Conservation (phyloP, 169 alveolate species). For the Eimeria brunetti region DNA sequence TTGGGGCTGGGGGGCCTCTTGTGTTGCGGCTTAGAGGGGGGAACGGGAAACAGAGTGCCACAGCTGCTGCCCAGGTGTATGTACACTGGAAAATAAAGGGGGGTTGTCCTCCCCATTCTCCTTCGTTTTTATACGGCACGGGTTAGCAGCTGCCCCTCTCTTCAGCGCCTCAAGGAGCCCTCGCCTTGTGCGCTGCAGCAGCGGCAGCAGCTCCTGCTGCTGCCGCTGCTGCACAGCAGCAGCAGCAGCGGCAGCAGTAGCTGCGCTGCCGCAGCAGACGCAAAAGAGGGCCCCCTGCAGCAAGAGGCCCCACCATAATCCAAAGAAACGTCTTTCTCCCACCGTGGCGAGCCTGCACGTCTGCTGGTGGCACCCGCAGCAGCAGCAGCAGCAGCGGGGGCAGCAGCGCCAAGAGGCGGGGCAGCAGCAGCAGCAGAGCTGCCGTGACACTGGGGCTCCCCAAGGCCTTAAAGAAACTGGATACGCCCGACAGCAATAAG, state of each 20-base stretch:
- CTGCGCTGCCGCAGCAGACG: slow-evolving; percentile 57
- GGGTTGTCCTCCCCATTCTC: slow-evolving; percentile 57
- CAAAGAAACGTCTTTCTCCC: slow-evolving; percentile 50
- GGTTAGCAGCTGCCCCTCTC: slow-evolving; percentile 57
- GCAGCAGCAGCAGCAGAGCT: slow-evolving; percentile 33
- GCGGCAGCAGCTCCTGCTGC: slow-evolving; percentile 61
- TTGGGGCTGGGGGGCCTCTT: slow-evolving; percentile 69
- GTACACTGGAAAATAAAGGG: slow-evolving; percentile 50
- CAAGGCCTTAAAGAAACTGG: slow-evolving; percentile 1
- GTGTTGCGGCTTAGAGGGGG: slow-evolving; percentile 45
- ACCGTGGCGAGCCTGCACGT: slow-evolving; percentile 33
- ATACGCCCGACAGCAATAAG: neutral
- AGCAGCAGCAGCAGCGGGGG: slow-evolving; percentile 1
- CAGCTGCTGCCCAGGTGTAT: slow-evolving; percentile 16
- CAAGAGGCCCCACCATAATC: slow-evolving; percentile 50
- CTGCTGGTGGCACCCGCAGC: slow-evolving; percentile 56
- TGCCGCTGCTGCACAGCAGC: slow-evolving; percentile 56
- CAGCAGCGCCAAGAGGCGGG: slow-evolving; percentile 18
- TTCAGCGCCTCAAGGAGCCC: slow-evolving; percentile 29
- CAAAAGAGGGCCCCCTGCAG: slow-evolving; percentile 38
- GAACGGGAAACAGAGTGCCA: slow-evolving; percentile 46
- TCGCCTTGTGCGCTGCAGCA: slow-evolving; percentile 49
- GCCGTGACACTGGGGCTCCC: neutral
- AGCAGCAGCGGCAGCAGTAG: slow-evolving; percentile 41
- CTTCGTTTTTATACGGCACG: slow-evolving; percentile 25